Evolutionary conservation across 225 moss, liverwort and hornwort genomes (phyloP).

Genomic region (Physcomitrium patens): DNA sequence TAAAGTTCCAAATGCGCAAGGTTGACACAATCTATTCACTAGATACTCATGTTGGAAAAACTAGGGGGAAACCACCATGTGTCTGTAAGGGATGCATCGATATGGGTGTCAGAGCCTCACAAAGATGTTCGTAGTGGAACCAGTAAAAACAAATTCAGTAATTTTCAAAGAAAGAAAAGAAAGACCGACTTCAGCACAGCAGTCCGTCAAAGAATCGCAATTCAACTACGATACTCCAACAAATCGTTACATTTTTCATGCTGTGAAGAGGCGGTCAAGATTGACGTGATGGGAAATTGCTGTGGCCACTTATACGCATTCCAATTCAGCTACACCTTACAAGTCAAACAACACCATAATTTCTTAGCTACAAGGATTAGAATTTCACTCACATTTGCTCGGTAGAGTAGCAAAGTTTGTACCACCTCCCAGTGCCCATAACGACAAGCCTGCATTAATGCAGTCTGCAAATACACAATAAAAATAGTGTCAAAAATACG

Average conservation of each 20-base stretch:
- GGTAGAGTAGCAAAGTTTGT: conserved; percentile 86
- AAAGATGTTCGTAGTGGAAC: conserved; percentile 48
- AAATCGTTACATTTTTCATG: neutral
- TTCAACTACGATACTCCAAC: neutral
- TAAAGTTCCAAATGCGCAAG: conserved; percentile 53
- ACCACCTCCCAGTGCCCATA: conserved; percentile 99
- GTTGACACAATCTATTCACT: conserved; percentile 56
- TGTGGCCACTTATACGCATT: conserved; percentile 7
- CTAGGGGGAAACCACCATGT: conserved; percentile 55
- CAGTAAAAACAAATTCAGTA: conserved; percentile 32
- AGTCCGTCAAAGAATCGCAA: neutral
- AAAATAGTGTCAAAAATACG: neutral
- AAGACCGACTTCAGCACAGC: no score
- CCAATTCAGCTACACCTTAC: neutral
- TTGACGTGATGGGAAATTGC: neutral
- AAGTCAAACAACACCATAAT: conserved; percentile 1
- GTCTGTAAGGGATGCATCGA: conserved; percentile 48
- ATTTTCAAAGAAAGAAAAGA: neutral
- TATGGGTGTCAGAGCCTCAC: conserved; percentile 49
- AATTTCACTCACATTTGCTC: conserved; percentile 75
- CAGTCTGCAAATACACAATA: conserved; percentile 63
- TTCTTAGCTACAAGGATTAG: neutral
- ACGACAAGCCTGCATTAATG: conserved; percentile 96
- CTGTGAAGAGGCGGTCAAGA: neutral
- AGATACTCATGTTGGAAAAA: conserved; percentile 57